phyloP scores from a whole-genome alignment of 1,284 basidiomycete species.

The Phaffia rhodozyma region DNA sequence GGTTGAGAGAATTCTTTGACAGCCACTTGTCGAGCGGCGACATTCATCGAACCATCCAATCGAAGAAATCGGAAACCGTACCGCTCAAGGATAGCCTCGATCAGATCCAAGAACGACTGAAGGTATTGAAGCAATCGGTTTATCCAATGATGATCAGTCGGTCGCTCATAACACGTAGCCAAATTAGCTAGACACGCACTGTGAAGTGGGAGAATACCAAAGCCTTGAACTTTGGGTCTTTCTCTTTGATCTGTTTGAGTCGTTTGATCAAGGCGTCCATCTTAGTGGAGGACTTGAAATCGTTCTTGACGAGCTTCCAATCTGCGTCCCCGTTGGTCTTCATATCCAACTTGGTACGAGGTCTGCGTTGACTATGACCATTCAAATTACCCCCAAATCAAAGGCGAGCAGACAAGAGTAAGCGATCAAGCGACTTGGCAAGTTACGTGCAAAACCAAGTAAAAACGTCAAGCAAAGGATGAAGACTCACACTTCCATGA shows the following conservation, averaged over 20 bases:
- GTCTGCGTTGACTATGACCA: conserved; percentile 39
- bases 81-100: conserved; percentile 61
- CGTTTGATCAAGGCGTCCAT: conserved; percentile 54
- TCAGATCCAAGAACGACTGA: conserved; percentile 37
- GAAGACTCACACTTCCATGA: background rate
- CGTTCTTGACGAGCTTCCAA: conserved; percentile 52
- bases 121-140: conserved; percentile 18
- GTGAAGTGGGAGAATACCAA: conserved; percentile 68
- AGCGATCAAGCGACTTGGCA: background rate
- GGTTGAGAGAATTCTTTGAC: conserved; percentile 60
- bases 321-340: conserved; percentile 34
- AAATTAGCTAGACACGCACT: background rate
- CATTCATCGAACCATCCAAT: conserved; percentile 88
- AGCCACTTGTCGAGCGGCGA: conserved; percentile 65
- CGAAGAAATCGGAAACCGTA: conserved; percentile 63
- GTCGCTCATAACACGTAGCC: conserved; percentile 20
- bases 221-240: conserved; percentile 64
- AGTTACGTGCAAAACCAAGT: background rate
- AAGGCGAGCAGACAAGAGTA: background rate
- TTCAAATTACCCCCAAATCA: conserved; percentile 24
- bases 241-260: conserved; percentile 22
- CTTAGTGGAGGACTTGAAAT: conserved; percentile 79
- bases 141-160: conserved; percentile 43
- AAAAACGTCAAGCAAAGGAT: background rate
- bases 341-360: conserved; percentile 17